These are phyloP conservation scores for Wallacemonas sp. DNA, from an alignment of 208 protist species.

Conservation along the genomic window DNA sequence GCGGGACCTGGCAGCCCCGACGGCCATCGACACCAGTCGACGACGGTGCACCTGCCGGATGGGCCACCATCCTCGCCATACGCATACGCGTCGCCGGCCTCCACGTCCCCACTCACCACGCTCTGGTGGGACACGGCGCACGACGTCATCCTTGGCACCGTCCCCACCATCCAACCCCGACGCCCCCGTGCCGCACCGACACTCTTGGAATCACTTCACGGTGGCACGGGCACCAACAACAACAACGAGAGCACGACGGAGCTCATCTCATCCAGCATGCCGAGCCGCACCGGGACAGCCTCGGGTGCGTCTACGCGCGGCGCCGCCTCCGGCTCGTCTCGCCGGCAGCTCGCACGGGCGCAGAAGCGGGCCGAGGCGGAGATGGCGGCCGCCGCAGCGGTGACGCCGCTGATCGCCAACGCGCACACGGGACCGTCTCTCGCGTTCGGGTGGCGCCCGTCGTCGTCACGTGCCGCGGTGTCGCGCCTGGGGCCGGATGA, in stretches of 20 bases:
- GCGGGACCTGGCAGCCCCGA: too few species aligned
- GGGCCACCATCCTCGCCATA: too few species aligned
- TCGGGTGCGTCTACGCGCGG: too few species aligned
- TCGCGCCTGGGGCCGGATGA: not conserved
- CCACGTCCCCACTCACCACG: not conserved
- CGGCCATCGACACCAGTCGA: too few species aligned
- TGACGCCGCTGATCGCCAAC: not conserved
- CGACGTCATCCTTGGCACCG: slow-evolving; percentile 16
- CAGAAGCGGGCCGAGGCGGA: not conserved
- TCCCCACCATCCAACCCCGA: slow-evolving; percentile 21
- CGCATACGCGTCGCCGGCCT: not conserved
- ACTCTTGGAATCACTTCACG: not conserved
- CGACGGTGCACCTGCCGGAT: too few species aligned
- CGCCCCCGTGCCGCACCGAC: not conserved
- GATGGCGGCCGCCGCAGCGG: not conserved
- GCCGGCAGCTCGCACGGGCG: not conserved
- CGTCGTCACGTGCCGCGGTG: not conserved
- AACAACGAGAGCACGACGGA: not conserved
- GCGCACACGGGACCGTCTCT: too few species aligned
- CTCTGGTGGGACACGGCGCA: slow-evolving; percentile 27
- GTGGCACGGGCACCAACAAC: not conserved
- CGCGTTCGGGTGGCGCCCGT: not conserved
- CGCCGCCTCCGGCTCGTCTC: not conserved
- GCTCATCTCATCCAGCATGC: not conserved
- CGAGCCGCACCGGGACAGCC: not conserved